Percentiles rank a stretch among this genome's conserved stretches.
Evolutionary conservation across 495 filamentous ascomycete genomes (phyloP).

Genomic region (Aspergillus egyptiacus): DNA sequence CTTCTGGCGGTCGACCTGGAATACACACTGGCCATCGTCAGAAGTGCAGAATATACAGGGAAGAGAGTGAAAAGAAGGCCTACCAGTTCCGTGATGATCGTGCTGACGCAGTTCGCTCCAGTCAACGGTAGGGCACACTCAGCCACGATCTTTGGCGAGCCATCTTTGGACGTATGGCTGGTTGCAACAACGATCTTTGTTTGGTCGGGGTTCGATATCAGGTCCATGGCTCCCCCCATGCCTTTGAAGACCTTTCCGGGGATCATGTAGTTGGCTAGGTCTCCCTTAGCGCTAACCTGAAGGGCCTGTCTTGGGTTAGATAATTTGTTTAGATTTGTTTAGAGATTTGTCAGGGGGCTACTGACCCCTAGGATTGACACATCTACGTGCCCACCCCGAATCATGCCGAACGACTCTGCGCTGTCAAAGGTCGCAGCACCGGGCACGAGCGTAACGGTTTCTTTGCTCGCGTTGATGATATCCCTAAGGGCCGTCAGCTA

Average conservation of each 20-base stretch:
- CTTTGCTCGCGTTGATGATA: conserved; percentile 91
- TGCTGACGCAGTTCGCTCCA: conserved; percentile 74
- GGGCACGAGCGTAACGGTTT: conserved; percentile 78
- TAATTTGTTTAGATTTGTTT: no score
- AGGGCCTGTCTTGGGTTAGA: conserved; percentile 49
- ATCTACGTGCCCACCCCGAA: conserved; percentile 78
- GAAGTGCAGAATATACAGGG: neutral
- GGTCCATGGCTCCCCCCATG: conserved; percentile 94
- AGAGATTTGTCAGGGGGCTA: neutral
- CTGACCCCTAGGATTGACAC: conserved; percentile 74
- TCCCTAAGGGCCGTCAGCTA: conserved; percentile 39
- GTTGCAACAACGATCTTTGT: conserved; percentile 93
- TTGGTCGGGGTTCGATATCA: conserved; percentile 73
- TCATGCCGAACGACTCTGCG: conserved; percentile 92
- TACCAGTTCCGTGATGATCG: conserved; percentile 88
- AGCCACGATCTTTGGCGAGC: conserved; percentile 78
- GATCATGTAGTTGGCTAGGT: conserved; percentile 88
- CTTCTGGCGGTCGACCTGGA: conserved; percentile 73
- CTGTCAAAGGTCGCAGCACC: conserved; percentile 79
- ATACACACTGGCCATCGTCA: conserved; percentile 52
- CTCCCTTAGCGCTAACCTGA: conserved; percentile 77
- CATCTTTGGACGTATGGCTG: conserved; percentile 87
- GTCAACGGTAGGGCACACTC: conserved; percentile 83
- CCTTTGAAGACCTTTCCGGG: conserved; percentile 88
- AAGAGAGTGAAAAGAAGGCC: conserved; percentile 16